These are phyloP conservation scores for Codiaeum variegatum DNA, from an alignment of 441 rosid genomes.

Conservation along the genomic window DNA sequence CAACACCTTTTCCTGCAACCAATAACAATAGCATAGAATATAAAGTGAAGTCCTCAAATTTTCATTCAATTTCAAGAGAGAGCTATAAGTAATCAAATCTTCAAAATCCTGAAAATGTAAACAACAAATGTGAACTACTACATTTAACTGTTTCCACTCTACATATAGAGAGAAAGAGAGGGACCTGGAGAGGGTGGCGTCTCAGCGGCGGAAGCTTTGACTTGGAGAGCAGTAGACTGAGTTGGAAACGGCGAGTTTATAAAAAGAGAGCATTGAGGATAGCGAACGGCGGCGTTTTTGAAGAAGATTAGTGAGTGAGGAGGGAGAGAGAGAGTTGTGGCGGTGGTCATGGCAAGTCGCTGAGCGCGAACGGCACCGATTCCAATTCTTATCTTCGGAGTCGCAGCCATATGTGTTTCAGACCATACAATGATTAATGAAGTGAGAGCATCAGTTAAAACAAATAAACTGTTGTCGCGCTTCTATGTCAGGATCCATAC, in stretches of 20 bases:
- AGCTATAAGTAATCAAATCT: not conserved
- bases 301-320: conserved; percentile 30
- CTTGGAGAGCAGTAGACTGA: conserved; percentile 40
- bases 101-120: not conserved
- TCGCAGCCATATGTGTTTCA: conserved; percentile 40
- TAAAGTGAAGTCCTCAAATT: not conserved
- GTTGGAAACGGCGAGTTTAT: conserved; percentile 29
- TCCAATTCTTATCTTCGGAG: conserved; percentile 55
- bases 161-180: conserved; percentile 2
- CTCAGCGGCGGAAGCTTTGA: conserved; percentile 56
- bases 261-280: conserved; percentile 30
- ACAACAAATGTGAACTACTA: not conserved
- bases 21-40: conserved; percentile 1
- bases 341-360: conserved; percentile 25
- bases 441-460: conserved; percentile 5
- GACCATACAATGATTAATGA: conserved; percentile 42
- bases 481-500: not conserved
- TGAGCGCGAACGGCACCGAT: conserved; percentile 38
- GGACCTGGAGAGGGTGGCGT: conserved; percentile 46
- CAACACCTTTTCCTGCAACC: conserved; percentile 64
- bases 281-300: conserved; percentile 15
- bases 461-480: not conserved
- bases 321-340: conserved; percentile 12
- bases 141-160: not conserved
- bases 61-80: not conserved